Conservation (phyloP, 345 rosid species). For the Clarkia xantiana region DNA sequence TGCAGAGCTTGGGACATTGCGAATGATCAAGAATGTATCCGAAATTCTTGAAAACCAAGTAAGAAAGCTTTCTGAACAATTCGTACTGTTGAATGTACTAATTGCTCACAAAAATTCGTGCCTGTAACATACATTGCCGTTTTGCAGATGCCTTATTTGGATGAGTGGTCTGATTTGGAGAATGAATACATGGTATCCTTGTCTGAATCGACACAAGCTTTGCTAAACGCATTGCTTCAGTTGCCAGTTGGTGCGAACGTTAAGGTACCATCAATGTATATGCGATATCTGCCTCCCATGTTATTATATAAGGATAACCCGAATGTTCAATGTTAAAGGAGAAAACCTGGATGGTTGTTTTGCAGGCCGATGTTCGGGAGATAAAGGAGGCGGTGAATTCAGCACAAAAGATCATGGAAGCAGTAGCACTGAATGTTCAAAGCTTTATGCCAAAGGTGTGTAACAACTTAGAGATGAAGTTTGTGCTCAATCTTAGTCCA, state of each 20-base stretch:
- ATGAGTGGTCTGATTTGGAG: conserved; percentile 46
- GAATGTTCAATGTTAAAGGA: too few relatives aligned
- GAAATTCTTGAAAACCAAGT: conserved; percentile 58
- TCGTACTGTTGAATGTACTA: not conserved
- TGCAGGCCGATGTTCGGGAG: conserved; percentile 51
- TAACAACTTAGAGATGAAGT: too few relatives aligned
- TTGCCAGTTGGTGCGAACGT: conserved; percentile 46
- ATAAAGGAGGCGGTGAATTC: conserved; percentile 46
- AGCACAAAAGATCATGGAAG: conserved; percentile 49
- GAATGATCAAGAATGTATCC: conserved; percentile 28
- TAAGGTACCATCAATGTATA: conserved; percentile 19
- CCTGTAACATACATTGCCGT: not conserved
- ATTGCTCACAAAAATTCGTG: too few relatives aligned
- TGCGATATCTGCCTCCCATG: conserved; percentile 15
- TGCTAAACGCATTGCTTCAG: conserved; percentile 39
- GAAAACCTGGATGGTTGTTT: not conserved
- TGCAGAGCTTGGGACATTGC: conserved; percentile 29
- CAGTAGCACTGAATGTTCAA: conserved; percentile 27
- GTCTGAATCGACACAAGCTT: conserved; percentile 48
- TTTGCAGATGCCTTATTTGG: conserved; percentile 58
- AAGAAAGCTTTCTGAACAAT: conserved; percentile 14
- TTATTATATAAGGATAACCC: too few relatives aligned
- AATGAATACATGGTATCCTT: conserved; percentile 39
- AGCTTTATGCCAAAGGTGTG: conserved; percentile 50
- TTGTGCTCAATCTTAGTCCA: not conserved